phyloP scores from a whole-genome alignment of 2,329 filamentous ascomycete genomes.

The Cytospora paraplurivora region DNA sequence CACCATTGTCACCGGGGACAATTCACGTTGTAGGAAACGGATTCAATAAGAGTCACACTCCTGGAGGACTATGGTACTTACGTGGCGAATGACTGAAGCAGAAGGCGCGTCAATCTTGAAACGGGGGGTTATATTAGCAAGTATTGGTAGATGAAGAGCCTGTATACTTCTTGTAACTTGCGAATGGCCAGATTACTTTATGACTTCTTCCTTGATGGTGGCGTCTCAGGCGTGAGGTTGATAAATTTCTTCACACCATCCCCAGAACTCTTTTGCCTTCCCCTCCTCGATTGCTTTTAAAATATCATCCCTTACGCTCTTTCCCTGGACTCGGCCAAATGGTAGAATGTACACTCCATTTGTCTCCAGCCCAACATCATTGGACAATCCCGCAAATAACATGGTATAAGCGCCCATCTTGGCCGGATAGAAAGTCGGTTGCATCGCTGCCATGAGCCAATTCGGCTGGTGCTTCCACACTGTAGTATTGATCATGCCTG shows the following conservation, averaged over 20 bases:
- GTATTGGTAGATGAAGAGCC: too few relatives aligned
- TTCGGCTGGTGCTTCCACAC: constrained; percentile 24
- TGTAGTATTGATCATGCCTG: constrained; percentile 25
- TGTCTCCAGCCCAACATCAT: constrained; percentile 16
- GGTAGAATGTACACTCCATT: constrained; percentile 27
- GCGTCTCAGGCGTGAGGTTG: not conserved
- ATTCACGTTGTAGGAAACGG: too few relatives aligned
- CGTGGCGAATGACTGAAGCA: too few relatives aligned
- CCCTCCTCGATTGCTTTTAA: constrained; percentile 19
- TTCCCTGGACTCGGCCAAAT: constrained; percentile 23
- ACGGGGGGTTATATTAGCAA: too few relatives aligned
- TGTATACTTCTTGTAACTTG: too few relatives aligned
- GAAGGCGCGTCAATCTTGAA: too few relatives aligned
- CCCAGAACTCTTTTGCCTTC: constrained; percentile 24
- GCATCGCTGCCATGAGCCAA: constrained; percentile 20
- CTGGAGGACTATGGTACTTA: too few relatives aligned
- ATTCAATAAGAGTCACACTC: too few relatives aligned
- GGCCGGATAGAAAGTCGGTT: constrained; percentile 16
- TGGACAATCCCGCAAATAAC: constrained; percentile 21
- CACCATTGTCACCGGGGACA: too few relatives aligned
- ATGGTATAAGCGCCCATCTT: constrained; percentile 26
- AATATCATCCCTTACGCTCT: constrained; percentile 19
- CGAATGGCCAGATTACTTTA: too few relatives aligned
- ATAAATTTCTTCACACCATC: constrained; percentile 22
- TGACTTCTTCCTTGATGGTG: not conserved